Base-by-base conservation (phyloP, 2,329 filamentous ascomycete genomes). In the Decorospora gaudefroyi region DNA sequence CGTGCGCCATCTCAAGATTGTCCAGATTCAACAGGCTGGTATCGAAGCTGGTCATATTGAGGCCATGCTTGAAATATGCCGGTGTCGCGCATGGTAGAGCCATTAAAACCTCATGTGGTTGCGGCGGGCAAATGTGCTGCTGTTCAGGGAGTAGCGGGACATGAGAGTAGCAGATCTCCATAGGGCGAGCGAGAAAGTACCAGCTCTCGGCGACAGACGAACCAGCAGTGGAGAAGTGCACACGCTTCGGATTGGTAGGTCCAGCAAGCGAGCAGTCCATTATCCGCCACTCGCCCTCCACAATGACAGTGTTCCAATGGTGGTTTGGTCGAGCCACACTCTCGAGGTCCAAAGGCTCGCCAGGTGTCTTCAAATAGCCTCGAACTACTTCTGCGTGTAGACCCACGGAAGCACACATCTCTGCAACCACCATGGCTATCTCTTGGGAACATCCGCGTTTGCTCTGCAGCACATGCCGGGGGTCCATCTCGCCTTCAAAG, bases 201-300 rank as follows among this genome's bases (percentile, higher is more conserved):
- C 90, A 97, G 21, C 78, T 78, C 58, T 99, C 93, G 0, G 93
- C 90, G 1, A 81, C 76, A 29, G 85, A 81, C 46, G 78, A 82
- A 46, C 81, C 81, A 17, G 80, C 80, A 57, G 81, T 88, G 10
- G 90, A 95, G 71, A 95, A 97, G 21, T 84, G 76, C 11, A 76
- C 78, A 33, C 95, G 82, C 44, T 82, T 84, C 7, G 93, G 92
- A 61, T 97, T 90, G 0, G 92, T 96, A 9, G 92, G 91, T 52
- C 87, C 91, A 3, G 93, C 90, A 33, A 99, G 77, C 23, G 90
- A 95, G 68, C 90, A 93, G 69, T 99, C 93, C 75, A 99, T 89
- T 55, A 97, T 87, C 36, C 93, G 87, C 93, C 93, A 99, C 72
- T 96, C 90, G 15, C 88, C 86, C 68, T 99, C 93, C 6, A 96